These are phyloP conservation scores for Neltuma alba DNA, from an alignment of 306 rosid genomes.

Conservation along the genomic window DNA sequence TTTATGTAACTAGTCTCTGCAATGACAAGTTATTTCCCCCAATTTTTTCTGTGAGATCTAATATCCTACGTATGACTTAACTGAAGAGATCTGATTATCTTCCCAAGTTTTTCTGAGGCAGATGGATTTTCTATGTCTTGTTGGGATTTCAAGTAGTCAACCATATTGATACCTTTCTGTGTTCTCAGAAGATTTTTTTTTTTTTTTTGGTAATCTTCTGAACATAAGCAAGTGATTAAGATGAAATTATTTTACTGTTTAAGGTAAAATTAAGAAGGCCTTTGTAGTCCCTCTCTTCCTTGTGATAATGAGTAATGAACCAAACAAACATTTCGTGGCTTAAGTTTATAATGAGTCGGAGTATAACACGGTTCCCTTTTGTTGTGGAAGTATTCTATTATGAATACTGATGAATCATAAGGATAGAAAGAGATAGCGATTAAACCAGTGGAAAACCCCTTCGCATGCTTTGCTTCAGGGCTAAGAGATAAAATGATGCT, in stretches of 20 bases:
- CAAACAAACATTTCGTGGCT: neutral
- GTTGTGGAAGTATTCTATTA: neutral
- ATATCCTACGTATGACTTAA: neutral
- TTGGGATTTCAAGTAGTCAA: neutral
- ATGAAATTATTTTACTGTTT: neutral
- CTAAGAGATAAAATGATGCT: too few species aligned
- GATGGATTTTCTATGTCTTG: neutral
- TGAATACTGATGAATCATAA: too few species aligned
- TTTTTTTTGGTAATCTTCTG: neutral
- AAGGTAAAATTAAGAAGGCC: neutral
- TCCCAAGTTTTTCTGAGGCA: neutral
- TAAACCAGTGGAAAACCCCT: neutral
- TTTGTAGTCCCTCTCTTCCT: neutral
- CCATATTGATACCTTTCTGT: neutral
- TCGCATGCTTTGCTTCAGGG: neutral
- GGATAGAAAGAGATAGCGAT: too few species aligned
- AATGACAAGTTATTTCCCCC: neutral
- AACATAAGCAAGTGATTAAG: neutral
- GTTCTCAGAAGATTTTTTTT: neutral
- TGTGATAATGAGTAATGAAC: neutral
- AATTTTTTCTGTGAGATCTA: neutral
- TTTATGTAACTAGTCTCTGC: neutral
- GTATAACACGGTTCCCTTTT: neutral
- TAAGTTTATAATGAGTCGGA: neutral
- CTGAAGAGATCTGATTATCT: neutral